Evolutionary conservation across 192 early-diverging fungal genomes (phyloP).

Genomic region (Chytriomyces hyalinus): DNA sequence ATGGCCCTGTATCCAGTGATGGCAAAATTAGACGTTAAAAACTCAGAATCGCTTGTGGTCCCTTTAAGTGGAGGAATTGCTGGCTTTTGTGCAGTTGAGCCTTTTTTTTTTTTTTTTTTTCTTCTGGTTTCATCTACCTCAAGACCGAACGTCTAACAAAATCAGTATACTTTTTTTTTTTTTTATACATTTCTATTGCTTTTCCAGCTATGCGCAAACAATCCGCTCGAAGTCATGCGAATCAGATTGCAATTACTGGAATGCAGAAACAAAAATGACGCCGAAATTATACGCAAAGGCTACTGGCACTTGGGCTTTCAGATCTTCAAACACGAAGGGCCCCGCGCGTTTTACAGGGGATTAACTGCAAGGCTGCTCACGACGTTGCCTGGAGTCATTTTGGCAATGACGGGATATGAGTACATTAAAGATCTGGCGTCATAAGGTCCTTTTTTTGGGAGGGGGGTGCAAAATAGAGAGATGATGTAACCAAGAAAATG

Average conservation of each 20-base stretch:
- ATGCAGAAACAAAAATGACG: slow-evolving; percentile 36
- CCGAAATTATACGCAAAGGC: slow-evolving; percentile 42
- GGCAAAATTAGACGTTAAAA: slow-evolving; percentile 4
- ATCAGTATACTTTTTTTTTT: neutral
- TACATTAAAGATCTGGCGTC: slow-evolving; percentile 41
- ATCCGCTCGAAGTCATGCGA: slow-evolving; percentile 54
- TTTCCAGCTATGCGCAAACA: slow-evolving; percentile 40
- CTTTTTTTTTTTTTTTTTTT: slow-evolving; percentile 3
- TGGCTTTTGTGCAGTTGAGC: slow-evolving; percentile 40
- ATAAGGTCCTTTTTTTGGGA: neutral
- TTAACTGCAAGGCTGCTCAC: slow-evolving; percentile 43
- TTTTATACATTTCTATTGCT: neutral
- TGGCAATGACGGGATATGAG: slow-evolving; percentile 56
- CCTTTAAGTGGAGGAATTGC: slow-evolving; percentile 45
- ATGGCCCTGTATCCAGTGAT: slow-evolving; percentile 29
- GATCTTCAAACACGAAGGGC: slow-evolving; percentile 45
- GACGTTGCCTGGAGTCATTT: slow-evolving; percentile 50
- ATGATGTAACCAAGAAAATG: neutral
- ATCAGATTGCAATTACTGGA: slow-evolving; percentile 52
- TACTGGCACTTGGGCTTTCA: slow-evolving; percentile 39
- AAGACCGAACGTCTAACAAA: neutral
- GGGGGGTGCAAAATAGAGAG: neutral
- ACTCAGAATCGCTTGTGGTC: slow-evolving; percentile 33
- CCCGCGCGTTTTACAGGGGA: slow-evolving; percentile 49
- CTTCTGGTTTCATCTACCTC: neutral